Evolutionary conservation across 2,329 filamentous ascomycete species (phyloP).

Genomic region (Fusarium papillatum): DNA sequence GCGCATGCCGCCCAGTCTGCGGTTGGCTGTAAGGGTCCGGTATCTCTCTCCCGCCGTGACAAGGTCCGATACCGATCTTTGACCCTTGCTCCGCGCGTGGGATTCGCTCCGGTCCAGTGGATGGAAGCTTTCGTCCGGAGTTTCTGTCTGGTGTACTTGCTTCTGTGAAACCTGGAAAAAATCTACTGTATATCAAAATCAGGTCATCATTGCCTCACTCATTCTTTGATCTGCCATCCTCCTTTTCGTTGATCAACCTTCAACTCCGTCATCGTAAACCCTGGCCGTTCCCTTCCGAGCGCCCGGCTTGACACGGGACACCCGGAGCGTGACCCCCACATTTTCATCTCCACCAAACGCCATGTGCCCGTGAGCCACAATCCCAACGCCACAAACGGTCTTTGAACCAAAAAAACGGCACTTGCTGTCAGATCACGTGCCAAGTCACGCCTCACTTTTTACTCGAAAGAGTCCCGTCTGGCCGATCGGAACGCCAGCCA

Average conservation of each 20-base stretch:
- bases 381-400: conserved; percentile 10
- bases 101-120: conserved; percentile 23
- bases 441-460: background rate
- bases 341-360: conserved; percentile 12
- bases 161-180: background rate
- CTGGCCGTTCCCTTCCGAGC: conserved; percentile 42
- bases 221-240: background rate
- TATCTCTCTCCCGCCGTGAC: conserved; percentile 19
- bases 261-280: background rate
- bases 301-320: conserved; percentile 39
- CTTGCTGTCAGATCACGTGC: conserved; percentile 20
- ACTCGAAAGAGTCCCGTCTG: conserved; percentile 15
- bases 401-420: background rate
- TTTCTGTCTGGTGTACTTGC: background rate
- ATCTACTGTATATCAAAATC: background rate
- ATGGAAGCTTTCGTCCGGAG: conserved; percentile 14
- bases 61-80: conserved; percentile 33
- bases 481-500: conserved; percentile 35
- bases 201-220: background rate
- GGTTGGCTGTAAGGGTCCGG: conserved; percentile 22
- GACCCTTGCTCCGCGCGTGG: conserved; percentile 31
- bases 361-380: conserved; percentile 14
- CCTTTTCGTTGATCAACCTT: background rate
- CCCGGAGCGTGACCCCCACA: conserved; percentile 34
- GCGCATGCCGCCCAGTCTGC: conserved; percentile 8